Percentiles rank a stretch among this genome's conserved stretches.
These are phyloP conservation scores for Ogataea ganodermae DNA, from an alignment of 805 yeast species.

Conservation along the genomic window DNA sequence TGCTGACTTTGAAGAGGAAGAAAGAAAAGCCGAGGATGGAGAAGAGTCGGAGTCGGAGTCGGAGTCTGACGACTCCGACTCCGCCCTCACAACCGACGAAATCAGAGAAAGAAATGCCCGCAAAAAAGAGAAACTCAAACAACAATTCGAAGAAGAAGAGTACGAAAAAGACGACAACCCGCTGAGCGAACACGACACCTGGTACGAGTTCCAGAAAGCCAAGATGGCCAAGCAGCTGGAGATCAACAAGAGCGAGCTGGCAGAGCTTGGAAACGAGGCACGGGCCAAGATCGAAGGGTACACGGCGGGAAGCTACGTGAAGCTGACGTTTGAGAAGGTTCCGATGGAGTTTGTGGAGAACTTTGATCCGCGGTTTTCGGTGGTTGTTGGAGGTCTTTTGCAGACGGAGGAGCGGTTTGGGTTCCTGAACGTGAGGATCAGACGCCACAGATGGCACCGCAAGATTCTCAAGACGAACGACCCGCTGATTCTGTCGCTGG, in stretches of 20 bases:
- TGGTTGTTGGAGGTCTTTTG: constrained; percentile 86
- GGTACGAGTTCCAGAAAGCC: constrained; percentile 97
- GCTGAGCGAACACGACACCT: constrained; percentile 80
- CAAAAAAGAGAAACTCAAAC: constrained; percentile 82
- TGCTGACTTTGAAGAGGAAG: constrained; percentile 58
- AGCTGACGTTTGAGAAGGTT: constrained; percentile 74
- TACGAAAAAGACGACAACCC: constrained; percentile 72
- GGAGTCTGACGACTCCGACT: constrained; percentile 18
- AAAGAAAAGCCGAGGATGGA: constrained; percentile 41
- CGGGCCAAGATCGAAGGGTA: constrained; percentile 86
- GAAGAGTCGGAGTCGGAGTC: constrained; percentile 26
- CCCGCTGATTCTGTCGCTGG: constrained; percentile 88
- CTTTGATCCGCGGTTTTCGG: constrained; percentile 82
- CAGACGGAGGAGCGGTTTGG: constrained; percentile 94
- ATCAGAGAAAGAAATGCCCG: constrained; percentile 81
- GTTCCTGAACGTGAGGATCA: constrained; percentile 85
- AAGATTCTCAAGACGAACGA: constrained; percentile 93
- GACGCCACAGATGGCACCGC: constrained; percentile 99
- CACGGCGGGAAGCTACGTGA: constrained; percentile 92
- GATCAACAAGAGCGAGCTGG: constrained; percentile 81
- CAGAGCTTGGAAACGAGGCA: constrained; percentile 71
- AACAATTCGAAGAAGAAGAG: constrained; percentile 85
- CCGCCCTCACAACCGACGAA: constrained; percentile 58
- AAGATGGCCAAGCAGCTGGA: constrained; percentile 95
- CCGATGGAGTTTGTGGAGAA: constrained; percentile 91